These are phyloP conservation scores for Tetrahymena borealis DNA, from an alignment of 73 alveolate genomes.

Conservation along the genomic window DNA sequence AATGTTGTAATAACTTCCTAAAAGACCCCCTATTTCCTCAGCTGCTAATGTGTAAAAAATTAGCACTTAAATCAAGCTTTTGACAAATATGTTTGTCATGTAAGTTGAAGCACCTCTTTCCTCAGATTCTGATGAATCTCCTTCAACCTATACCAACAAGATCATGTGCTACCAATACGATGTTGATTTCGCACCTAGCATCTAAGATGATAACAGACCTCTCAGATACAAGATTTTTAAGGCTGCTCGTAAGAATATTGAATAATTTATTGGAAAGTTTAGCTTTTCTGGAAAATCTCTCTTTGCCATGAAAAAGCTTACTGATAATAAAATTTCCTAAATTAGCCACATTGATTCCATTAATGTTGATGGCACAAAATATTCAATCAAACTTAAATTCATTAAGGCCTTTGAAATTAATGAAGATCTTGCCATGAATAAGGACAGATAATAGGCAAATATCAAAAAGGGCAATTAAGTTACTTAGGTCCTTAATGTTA, in stretches of 20 bases:
- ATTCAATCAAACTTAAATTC: background rate
- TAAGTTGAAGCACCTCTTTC: background rate
- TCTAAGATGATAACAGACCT: background rate
- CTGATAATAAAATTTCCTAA: background rate
- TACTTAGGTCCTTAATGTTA: background rate
- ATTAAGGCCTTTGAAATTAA: background rate
- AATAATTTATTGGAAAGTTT: background rate
- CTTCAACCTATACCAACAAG: background rate
- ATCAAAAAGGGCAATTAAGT: background rate
- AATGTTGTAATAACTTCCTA: background rate
- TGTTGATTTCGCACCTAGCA: background rate
- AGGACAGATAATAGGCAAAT: background rate
- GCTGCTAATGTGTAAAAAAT: background rate
- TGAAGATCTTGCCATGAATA: background rate
- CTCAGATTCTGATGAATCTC: background rate
- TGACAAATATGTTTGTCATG: background rate
- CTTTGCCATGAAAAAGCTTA: background rate
- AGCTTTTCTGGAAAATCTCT: background rate
- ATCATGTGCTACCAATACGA: background rate
- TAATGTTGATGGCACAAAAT: background rate
- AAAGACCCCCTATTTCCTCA: background rate
- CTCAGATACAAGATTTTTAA: background rate
- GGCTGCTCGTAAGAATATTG: background rate
- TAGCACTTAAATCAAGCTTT: background rate
- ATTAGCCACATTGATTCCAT: background rate